Conservation (phyloP, 495 filamentous ascomycete genomes). For the Astrocystis sublimbata region DNA sequence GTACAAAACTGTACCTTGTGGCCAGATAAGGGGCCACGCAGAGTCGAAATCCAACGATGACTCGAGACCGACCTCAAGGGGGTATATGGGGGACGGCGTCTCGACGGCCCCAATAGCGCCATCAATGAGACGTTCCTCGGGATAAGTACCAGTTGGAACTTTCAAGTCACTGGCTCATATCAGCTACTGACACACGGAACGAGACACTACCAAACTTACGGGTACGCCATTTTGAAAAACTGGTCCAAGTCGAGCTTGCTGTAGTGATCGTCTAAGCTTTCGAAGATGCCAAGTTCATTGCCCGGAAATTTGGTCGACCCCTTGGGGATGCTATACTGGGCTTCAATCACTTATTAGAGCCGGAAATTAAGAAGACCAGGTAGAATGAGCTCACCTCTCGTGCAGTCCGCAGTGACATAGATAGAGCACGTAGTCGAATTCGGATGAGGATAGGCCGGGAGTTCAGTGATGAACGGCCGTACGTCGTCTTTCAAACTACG, state of each 20-base stretch:
- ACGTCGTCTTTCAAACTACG: conserved; percentile 18
- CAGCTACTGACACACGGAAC: neutral
- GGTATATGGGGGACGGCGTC: conserved; percentile 25
- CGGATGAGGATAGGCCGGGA: conserved; percentile 12
- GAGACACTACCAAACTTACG: conserved; percentile 5
- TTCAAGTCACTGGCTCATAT: conserved; percentile 17
- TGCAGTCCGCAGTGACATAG: conserved; percentile 36
- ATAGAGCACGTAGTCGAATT: conserved; percentile 27
- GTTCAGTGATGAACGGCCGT: conserved; percentile 1
- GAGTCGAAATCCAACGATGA: conserved; percentile 40
- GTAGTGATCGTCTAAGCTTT: conserved; percentile 38
- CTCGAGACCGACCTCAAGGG: conserved; percentile 27
- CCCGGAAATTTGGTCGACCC: conserved; percentile 29
- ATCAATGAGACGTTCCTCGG: conserved; percentile 29
- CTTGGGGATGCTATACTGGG: conserved; percentile 36
- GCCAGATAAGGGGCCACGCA: conserved; percentile 51
- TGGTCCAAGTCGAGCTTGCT: conserved; percentile 58
- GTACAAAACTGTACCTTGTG: conserved; percentile 59
- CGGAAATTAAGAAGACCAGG: neutral
- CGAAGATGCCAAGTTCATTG: conserved; percentile 40
- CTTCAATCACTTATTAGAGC: conserved; percentile 8
- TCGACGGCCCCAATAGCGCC: conserved; percentile 29
- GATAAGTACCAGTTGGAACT: conserved; percentile 35
- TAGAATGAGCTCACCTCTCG: conserved; percentile 25
- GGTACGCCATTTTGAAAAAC: conserved; percentile 57